phyloP scores from a whole-genome alignment of 2,329 filamentous ascomycete genomes.

The Cryphonectria parasitica region DNA sequence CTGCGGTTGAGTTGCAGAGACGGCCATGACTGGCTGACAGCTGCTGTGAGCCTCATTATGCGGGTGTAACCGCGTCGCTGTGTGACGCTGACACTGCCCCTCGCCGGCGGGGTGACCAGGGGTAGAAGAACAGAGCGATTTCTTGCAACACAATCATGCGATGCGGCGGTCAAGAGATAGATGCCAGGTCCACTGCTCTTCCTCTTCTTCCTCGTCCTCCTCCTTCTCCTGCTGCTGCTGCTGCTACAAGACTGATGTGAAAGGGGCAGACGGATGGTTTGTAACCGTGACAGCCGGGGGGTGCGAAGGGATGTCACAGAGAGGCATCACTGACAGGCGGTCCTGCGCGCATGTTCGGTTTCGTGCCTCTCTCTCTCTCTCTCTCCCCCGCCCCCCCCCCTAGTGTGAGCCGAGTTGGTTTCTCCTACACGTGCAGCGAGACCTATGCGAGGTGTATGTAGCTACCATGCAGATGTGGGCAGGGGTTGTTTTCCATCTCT shows the following conservation, averaged over 20 bases:
- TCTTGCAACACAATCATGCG: conserved; percentile 7
- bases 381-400: not conserved
- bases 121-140: not conserved
- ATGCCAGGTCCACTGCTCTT: not conserved
- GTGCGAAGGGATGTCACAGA: not conserved
- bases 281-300: conserved; percentile 18
- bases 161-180: conserved; percentile 1
- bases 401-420: not conserved
- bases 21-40: conserved; percentile 7
- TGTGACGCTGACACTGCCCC: conserved; percentile 16
- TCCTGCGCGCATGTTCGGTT: not conserved
- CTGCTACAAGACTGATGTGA: not conserved
- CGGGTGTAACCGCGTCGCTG: not conserved
- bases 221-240: no score
- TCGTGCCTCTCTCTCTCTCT: not conserved
- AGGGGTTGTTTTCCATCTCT: not conserved
- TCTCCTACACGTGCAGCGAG: conserved; percentile 2
- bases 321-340: not conserved
- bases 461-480: conserved; percentile 6
- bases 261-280: not conserved
- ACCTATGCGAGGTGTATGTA: not conserved
- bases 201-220: no score
- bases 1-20: not conserved
- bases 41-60: conserved; percentile 9
- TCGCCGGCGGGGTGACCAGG: conserved; percentile 18